Evolutionary conservation across 2,329 filamentous ascomycete species (phyloP).

Genomic region (Fusarium pseudograminearum): DNA sequence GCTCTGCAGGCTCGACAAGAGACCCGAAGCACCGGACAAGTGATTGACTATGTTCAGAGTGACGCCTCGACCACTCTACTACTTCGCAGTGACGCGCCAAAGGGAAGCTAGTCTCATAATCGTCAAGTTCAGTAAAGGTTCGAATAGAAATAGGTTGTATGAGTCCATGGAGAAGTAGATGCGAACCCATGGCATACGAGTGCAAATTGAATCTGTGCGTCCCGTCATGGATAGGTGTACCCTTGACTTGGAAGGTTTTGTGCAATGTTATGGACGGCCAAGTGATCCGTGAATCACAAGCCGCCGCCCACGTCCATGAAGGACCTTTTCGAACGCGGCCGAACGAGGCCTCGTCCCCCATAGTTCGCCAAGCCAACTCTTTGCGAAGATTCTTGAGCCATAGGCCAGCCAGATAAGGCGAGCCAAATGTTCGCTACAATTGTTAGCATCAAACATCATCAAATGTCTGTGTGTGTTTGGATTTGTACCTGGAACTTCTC

Average conservation of each 20-base stretch:
- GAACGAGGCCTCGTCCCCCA: not conserved
- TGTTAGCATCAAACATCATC: not conserved
- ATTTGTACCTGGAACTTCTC: not conserved
- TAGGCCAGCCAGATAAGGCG: too few species aligned
- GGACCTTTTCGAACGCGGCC: not conserved
- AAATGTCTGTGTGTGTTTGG: not conserved
- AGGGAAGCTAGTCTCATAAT: too few species aligned
- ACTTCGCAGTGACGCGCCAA: not conserved
- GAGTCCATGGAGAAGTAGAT: too few species aligned
- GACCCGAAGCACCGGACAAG: too few species aligned
- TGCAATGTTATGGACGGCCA: not conserved
- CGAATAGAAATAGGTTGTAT: not conserved
- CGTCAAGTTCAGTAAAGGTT: too few species aligned
- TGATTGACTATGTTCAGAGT: not conserved
- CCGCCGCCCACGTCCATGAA: not conserved
- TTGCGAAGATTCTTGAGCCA: not conserved
- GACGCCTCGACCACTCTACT: not conserved
- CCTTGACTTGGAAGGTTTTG: not conserved
- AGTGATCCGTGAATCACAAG: not conserved
- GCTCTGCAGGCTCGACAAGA: not conserved
- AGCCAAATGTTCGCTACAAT: too few species aligned
- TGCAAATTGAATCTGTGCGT: too few species aligned
- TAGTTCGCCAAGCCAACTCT: not conserved
- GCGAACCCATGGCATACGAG: too few species aligned
- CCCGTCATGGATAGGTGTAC: too few species aligned